Percentiles rank a stretch among this genome's conserved stretches.
phyloP scores from a whole-genome alignment of 495 filamentous ascomycete genomes.

The Penicillium riverlandense region DNA sequence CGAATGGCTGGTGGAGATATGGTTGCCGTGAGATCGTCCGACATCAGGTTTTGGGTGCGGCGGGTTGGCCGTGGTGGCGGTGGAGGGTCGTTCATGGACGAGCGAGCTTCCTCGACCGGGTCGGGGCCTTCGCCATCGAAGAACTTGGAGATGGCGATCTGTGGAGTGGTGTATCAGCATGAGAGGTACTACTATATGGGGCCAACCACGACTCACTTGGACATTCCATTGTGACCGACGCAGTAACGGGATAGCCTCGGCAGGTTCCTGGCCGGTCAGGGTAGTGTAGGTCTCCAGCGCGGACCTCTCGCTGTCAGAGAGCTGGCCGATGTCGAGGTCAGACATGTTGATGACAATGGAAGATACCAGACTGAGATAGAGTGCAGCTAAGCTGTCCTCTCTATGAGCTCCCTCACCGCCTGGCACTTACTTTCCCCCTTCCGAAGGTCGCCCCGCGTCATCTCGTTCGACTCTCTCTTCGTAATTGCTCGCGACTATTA shows the following conservation, averaged over 20 bases:
- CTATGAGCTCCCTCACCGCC: constrained; percentile 17
- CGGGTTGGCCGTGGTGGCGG: constrained; percentile 49
- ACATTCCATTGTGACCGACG: constrained; percentile 93
- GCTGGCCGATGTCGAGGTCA: constrained; percentile 55
- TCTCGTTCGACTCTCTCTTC: constrained; percentile 11
- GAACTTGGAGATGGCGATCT: constrained; percentile 96
- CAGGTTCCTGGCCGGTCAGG: constrained; percentile 75
- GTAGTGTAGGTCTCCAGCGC: constrained; percentile 81
- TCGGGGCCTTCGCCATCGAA: constrained; percentile 92
- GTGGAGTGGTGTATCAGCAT: background rate
- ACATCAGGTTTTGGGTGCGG: constrained; percentile 43
- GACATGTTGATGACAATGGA: constrained; percentile 27
- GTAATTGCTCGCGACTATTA: constrained; percentile 9
- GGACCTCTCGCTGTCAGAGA: constrained; percentile 67
- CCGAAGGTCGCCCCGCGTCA: constrained; percentile 25
- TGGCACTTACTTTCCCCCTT: constrained; percentile 23
- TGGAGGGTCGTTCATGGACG: constrained; percentile 36
- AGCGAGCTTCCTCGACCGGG: constrained; percentile 67
- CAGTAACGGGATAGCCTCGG: constrained; percentile 73
- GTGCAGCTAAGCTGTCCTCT: constrained; percentile 7
- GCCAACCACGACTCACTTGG: constrained; percentile 44
- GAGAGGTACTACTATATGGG: no score
- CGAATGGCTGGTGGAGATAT: constrained; percentile 23
- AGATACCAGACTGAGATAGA: constrained; percentile 8
- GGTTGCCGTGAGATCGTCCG: constrained; percentile 55